Evolutionary conservation across 2,329 filamentous ascomycete genomes (phyloP).

Genomic region (Cercospora berteroae): DNA sequence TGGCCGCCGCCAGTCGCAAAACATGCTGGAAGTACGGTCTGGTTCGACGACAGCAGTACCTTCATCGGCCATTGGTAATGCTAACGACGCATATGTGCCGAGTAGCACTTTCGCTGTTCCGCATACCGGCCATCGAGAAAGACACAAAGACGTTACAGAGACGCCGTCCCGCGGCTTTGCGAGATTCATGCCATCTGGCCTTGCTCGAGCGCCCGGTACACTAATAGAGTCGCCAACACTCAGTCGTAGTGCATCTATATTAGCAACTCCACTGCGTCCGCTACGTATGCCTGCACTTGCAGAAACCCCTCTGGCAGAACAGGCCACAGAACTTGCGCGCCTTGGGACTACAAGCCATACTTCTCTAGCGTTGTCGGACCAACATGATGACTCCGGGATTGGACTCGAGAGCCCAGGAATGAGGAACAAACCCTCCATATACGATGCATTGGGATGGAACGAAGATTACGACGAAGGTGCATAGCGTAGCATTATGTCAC

Average conservation of each 20-base stretch:
- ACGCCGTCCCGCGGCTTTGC: slow-evolving; percentile 45
- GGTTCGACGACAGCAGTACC: slow-evolving; percentile 40
- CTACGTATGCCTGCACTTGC: slow-evolving; percentile 24
- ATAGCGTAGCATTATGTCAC: slow-evolving; percentile 10
- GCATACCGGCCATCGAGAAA: slow-evolving; percentile 30
- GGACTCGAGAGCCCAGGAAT: slow-evolving; percentile 7
- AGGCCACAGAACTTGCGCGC: neutral
- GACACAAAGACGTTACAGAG: slow-evolving; percentile 38
- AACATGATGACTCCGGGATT: slow-evolving; percentile 13
- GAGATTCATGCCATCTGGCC: slow-evolving; percentile 32
- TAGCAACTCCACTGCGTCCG: slow-evolving; percentile 20
- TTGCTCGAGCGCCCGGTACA: slow-evolving; percentile 26
- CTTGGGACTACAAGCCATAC: neutral
- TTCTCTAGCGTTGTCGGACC: neutral
- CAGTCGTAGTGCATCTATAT: slow-evolving; percentile 17
- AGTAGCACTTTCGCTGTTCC: slow-evolving; percentile 33
- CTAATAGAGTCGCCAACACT: slow-evolving; percentile 26
- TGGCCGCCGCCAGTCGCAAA: slow-evolving; percentile 20
- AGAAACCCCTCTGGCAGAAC: slow-evolving; percentile 11
- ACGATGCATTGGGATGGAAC: slow-evolving; percentile 49
- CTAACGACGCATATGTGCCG: slow-evolving; percentile 20
- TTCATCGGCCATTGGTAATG: slow-evolving; percentile 38
- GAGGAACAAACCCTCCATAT: slow-evolving; percentile 31
- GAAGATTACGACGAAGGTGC: slow-evolving; percentile 42
- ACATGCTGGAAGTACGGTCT: slow-evolving; percentile 31